These are phyloP conservation scores for Globisporangium radiosum DNA, from an alignment of 352 stramenopile species.

Conservation along the genomic window DNA sequence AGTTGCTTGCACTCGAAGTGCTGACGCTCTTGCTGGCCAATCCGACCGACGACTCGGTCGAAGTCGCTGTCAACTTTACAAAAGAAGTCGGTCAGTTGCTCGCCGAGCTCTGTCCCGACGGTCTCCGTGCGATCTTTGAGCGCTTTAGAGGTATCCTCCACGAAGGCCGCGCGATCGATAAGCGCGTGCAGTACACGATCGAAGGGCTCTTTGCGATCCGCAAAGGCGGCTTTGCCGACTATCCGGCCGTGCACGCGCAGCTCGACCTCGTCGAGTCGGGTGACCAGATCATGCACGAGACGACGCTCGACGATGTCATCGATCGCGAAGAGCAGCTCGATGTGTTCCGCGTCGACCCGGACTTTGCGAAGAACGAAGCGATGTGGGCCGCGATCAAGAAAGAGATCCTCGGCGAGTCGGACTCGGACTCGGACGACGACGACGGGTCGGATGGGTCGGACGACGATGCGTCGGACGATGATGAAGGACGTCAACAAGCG, in stretches of 20 bases:
- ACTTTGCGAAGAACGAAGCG: conserved; percentile 95
- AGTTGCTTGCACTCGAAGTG: conserved; percentile 97
- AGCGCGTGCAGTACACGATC: conserved; percentile 98
- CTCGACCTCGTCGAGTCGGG: conserved; percentile 97
- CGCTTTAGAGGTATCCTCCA: conserved; percentile 96
- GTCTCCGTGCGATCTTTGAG: conserved; percentile 96
- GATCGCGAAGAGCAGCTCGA: conserved; percentile 95
- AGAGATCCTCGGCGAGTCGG: conserved; percentile 95
- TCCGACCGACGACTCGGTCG: conserved; percentile 97
- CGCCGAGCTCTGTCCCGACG: conserved; percentile 77
- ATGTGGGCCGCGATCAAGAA: conserved; percentile 95
- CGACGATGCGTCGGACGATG: conserved; percentile 25
- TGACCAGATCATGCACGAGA: conserved; percentile 99
- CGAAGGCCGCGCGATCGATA: conserved; percentile 93
- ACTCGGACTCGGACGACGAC: conserved; percentile 58
- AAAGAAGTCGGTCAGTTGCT: conserved; percentile 93
- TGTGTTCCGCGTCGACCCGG: conserved; percentile 92
- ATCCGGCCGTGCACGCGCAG: conserved; percentile 91
- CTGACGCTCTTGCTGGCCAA: conserved; percentile 95
- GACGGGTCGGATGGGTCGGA: conserved; percentile 24
- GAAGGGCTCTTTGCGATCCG: conserved; percentile 96
- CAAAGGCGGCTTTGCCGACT: conserved; percentile 94
- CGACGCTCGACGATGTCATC: conserved; percentile 95
- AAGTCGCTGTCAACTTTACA: conserved; percentile 97
- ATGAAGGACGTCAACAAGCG: conserved; percentile 13